Base-by-base conservation (phyloP, 306 rosid species). In the Dalbergia cultrata region DNA sequence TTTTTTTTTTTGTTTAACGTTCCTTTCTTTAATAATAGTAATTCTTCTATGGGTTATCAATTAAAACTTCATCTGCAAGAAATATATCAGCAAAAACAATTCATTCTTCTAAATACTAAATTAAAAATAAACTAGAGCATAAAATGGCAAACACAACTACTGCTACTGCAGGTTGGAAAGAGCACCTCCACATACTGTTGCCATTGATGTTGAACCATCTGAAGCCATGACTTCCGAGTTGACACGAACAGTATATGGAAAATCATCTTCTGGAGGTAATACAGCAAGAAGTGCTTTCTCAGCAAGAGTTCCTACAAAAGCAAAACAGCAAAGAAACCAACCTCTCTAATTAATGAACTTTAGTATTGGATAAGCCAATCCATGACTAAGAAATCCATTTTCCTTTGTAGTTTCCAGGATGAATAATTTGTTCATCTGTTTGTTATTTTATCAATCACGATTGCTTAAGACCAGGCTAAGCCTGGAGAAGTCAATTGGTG, bases 151-250 rank as follows among this genome's bases (percentile, higher is more conserved):
- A 35, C 31, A 21, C 37, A 70, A 41, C 33, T 34, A 56, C 69
- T 45, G 75, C n/a, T n/a, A 59, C 47, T 50, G 47, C 41, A 3
- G 16, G 47, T 73, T 67, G 18, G 34, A 47, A 64, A 69, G 57
- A 57, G 70, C 88, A 95, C 99, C 99, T 90, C 96, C 99, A 88
- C 98, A 93, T 66, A 95, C 99, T 59, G 97, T 90, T 44, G 97
- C 99, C 99, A 95, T 95, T 81, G 99, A 95, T 35, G 99, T 95
- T 62, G 99, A 95, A 61, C 99, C 99, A 62, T 95, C 99, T 19
- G 99, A 95, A 62, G 95, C 97, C 99, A 91, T 93, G 75, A 95
- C 99, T 87, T 95, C 98, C 52, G 99, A 93, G 83, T 88, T 90
- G 84, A 95, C 69, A 69, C 97, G 98, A 65, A 95, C 89, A 45